Percentiles rank a stretch among this genome's conserved stretches.
phyloP scores from a whole-genome alignment of 257 asterid species.

The Scutellaria barbata region DNA sequence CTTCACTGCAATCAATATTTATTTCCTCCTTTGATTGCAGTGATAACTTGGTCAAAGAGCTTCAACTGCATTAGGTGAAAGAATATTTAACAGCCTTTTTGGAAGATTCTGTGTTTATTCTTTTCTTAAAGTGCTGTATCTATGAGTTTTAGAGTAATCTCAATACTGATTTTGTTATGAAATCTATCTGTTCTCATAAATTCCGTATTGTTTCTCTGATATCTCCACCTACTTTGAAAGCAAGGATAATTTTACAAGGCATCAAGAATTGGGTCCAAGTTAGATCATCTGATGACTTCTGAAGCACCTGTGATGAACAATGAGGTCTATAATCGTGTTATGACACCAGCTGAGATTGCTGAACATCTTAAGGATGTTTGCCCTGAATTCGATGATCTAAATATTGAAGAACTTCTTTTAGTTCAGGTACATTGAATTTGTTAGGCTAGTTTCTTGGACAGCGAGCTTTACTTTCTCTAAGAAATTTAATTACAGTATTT shows the following conservation, averaged over 20 bases:
- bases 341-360: slow-evolving; percentile 74
- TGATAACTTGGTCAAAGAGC: not conserved
- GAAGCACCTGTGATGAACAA: slow-evolving; percentile 47
- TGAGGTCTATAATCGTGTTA: slow-evolving; percentile 48
- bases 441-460: slow-evolving; percentile 1
- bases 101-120: not conserved
- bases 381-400: slow-evolving; percentile 82
- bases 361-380: slow-evolving; percentile 65
- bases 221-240: slow-evolving; percentile 15
- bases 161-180: not conserved
- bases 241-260: slow-evolving; percentile 27
- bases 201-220: too few species aligned
- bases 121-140: not conserved
- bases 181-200: slow-evolving; percentile 21
- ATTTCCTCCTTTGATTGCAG: not conserved
- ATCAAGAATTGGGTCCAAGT: not conserved
- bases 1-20: not conserved
- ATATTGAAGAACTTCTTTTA: slow-evolving; percentile 73
- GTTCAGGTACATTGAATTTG: slow-evolving; percentile 50
- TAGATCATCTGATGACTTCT: slow-evolving; percentile 41
- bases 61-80: too few species aligned
- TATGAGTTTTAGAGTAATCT: not conserved
- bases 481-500: slow-evolving; percentile 1
- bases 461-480: slow-evolving; percentile 1
- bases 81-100: too few species aligned